phyloP scores from a whole-genome alignment of 352 stramenopile genomes.

The Thraustotheca clavata region DNA sequence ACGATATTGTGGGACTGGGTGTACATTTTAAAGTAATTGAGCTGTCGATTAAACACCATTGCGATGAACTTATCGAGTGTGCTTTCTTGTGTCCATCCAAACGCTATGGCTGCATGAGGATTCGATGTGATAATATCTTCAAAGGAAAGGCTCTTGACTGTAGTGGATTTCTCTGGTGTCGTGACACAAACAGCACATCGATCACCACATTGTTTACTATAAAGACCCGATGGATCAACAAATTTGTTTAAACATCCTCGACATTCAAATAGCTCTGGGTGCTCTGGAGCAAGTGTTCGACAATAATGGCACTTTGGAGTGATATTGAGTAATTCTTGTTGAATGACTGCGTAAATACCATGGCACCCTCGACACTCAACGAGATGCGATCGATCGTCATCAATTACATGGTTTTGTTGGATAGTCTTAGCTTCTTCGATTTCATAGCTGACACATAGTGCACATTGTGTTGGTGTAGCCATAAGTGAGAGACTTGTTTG shows the following conservation, averaged over 20 bases:
- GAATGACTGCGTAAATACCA: conserved; percentile 4
- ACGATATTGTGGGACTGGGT: neutral
- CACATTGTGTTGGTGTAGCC: neutral
- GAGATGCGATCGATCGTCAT: neutral
- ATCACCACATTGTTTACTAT: neutral
- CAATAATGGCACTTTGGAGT: conserved; percentile 18
- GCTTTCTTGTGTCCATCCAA: conserved; percentile 9
- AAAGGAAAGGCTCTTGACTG: neutral
- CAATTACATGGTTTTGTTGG: neutral
- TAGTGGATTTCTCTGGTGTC: neutral
- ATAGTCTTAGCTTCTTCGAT: neutral
- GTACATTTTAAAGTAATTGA: conserved; percentile 19
- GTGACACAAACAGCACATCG: neutral
- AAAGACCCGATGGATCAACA: conserved; percentile 1
- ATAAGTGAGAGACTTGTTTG: conserved; percentile 14
- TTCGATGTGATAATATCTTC: neutral
- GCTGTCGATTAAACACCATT: neutral
- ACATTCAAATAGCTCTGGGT: neutral
- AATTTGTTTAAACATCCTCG: neutral
- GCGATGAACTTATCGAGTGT: neutral
- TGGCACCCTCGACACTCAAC: conserved; percentile 8
- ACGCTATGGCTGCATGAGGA: neutral
- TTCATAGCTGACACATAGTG: conserved; percentile 3
- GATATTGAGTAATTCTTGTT: neutral
- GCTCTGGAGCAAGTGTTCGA: neutral